Percentiles rank a stretch among this genome's conserved stretches.
Conservation (phyloP, 148 eudicot genomes). For the Dysphania ambrosioides region DNA sequence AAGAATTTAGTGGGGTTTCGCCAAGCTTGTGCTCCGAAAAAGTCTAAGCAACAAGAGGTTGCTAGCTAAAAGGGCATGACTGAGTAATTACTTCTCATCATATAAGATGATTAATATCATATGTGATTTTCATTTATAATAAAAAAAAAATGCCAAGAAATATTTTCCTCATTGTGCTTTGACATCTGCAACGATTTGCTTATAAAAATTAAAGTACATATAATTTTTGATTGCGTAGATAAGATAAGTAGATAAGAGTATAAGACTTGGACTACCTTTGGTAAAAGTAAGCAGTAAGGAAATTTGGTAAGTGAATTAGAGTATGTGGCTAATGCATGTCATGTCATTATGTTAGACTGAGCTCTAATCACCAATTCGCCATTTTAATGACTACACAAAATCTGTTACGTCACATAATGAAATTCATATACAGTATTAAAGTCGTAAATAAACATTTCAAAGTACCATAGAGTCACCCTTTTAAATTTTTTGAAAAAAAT, state of each 20-base stretch:
- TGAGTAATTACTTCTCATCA: no score
- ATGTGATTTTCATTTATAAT: no score
- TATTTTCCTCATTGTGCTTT: no score
- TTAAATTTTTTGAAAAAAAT: no score
- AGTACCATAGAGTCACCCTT: no score
- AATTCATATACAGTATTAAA: no score
- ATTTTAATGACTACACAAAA: no score
- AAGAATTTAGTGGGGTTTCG: conserved; percentile 9
- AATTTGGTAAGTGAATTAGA: neutral
- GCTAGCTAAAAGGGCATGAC: neutral
- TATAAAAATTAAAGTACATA: neutral
- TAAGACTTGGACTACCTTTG: conserved; percentile 8
- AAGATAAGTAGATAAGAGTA: no score
- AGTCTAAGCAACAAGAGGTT: neutral
- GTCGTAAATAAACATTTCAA: no score
- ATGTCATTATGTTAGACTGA: neutral
- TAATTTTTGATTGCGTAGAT: neutral
- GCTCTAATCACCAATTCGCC: neutral
- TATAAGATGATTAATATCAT: no score
- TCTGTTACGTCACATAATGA: no score
- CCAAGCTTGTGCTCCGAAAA: neutral
- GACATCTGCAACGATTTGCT: neutral
- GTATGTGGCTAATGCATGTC: neutral
- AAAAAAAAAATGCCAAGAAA: no score
- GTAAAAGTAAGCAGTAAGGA: neutral